Conservation (phyloP, 192 early-diverging fungal species). For the Phlyctochytrium bullatum region DNA sequence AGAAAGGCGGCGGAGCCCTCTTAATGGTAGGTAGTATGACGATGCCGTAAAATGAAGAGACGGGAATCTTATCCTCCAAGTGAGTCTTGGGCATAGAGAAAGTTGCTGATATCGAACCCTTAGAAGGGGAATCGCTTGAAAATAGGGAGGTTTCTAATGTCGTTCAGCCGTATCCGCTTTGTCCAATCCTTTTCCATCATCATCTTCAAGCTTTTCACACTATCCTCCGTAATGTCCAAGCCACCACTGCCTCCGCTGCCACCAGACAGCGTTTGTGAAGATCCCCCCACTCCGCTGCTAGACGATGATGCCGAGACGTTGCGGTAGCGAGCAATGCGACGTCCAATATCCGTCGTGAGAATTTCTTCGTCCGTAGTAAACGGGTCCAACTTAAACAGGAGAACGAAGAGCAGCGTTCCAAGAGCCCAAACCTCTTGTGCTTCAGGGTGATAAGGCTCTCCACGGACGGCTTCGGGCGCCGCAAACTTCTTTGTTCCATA, state of each 20-base stretch:
- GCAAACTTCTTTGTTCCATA: slow-evolving; percentile 61
- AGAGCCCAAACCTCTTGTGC: slow-evolving; percentile 57
- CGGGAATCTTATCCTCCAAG: no score
- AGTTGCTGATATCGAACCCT: no score
- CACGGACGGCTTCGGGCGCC: slow-evolving; percentile 46
- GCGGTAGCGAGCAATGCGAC: slow-evolving; percentile 32
- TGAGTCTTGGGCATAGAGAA: no score
- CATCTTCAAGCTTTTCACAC: slow-evolving; percentile 30
- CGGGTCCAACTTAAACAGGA: slow-evolving; percentile 57
- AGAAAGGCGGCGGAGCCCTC: no score
- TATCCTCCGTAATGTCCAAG: slow-evolving; percentile 34
- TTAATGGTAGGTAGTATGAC: no score
- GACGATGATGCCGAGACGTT: neutral
- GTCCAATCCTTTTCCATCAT: slow-evolving; percentile 47
- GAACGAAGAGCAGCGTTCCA: slow-evolving; percentile 53
- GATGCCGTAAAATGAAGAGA: no score
- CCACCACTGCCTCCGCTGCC: slow-evolving; percentile 18
- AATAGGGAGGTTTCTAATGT: slow-evolving; percentile 25
- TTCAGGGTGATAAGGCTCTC: slow-evolving; percentile 39
- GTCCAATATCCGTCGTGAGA: slow-evolving; percentile 35
- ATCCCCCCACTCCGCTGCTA: neutral
- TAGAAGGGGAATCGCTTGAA: no score
- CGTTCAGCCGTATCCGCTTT: slow-evolving; percentile 18
- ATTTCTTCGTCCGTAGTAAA: slow-evolving; percentile 52
- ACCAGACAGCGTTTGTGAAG: neutral